A percentile compares a stretch with the other conserved stretches of the same genome.
phyloP scores from a whole-genome alignment of 1,284 basidiomycete genomes.

The Trametes polyzona region DNA sequence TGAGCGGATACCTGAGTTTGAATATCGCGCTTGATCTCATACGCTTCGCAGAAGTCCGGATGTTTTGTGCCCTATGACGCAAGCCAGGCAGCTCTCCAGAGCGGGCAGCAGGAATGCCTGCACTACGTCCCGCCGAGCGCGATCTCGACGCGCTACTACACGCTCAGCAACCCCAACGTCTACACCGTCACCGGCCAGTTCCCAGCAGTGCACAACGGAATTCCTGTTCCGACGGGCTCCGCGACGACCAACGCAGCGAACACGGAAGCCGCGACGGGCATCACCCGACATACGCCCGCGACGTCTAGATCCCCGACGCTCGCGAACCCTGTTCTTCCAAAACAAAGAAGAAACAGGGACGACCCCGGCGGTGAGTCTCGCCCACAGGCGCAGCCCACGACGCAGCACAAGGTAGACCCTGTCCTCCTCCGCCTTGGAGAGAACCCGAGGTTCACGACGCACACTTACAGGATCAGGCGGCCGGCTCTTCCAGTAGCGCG shows the following conservation, averaged over 20 bases:
- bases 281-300: not conserved
- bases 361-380: conserved; percentile 27
- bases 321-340: conserved; percentile 27
- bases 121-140: conserved; percentile 25
- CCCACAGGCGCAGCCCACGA: conserved; percentile 23
- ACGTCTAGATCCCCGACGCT: conserved; percentile 9
- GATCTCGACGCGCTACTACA: conserved; percentile 23
- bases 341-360: conserved; percentile 35
- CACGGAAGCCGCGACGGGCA: not conserved
- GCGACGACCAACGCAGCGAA: not conserved
- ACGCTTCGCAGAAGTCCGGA: not conserved
- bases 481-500: not conserved
- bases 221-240: not conserved
- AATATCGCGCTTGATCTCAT: not conserved
- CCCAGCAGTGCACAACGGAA: not conserved
- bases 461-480: conserved; percentile 1
- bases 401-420: conserved; percentile 27
- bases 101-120: not conserved
- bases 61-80: not conserved
- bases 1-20: not conserved
- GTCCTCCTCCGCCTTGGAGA: conserved; percentile 26
- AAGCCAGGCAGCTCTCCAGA: not conserved
- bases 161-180: conserved; percentile 21
- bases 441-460: conserved; percentile 8
- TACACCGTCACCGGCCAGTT: not conserved